Percentiles rank a stretch among this genome's conserved stretches.
Conservation (phyloP, 2,329 filamentous ascomycete species). For the Ascomycota sp. region DNA sequence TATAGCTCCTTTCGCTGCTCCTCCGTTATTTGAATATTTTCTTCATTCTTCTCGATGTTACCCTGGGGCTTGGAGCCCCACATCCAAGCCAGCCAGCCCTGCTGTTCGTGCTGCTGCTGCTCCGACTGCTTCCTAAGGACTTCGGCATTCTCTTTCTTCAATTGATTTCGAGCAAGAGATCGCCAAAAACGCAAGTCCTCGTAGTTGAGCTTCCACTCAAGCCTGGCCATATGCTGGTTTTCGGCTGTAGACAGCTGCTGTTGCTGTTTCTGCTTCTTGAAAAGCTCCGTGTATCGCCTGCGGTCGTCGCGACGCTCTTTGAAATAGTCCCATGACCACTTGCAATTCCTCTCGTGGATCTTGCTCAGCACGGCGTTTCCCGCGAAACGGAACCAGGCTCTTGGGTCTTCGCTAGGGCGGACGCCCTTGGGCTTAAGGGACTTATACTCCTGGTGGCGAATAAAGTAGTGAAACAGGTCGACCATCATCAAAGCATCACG, state of each 20-base stretch:
- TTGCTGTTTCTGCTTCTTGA: constrained; percentile 78
- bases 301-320: constrained; percentile 81
- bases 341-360: constrained; percentile 81
- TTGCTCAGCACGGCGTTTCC: constrained; percentile 76
- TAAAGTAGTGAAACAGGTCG: constrained; percentile 95
- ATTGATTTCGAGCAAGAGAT: constrained; percentile 77
- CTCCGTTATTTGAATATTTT: constrained; percentile 78
- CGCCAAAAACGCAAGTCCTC: constrained; percentile 96
- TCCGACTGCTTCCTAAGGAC: constrained; percentile 46
- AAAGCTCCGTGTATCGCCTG: constrained; percentile 72
- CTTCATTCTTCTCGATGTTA: constrained; percentile 35
- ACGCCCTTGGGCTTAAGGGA: constrained; percentile 69
- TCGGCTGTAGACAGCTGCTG: constrained; percentile 54
- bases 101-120: constrained; percentile 40
- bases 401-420: constrained; percentile 70
- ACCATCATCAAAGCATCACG: constrained; percentile 95
- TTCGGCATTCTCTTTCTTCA: constrained; percentile 85
- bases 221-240: constrained; percentile 44
- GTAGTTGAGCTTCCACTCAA: constrained; percentile 80
- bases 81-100: constrained; percentile 80
- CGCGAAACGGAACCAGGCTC: constrained; percentile 83
- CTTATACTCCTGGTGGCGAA: constrained; percentile 93
- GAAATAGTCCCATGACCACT: constrained; percentile 95
- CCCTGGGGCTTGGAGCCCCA: constrained; percentile 62
- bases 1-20: constrained; percentile 93